phyloP scores from a whole-genome alignment of 768 basidiomycete species.

The Trametes cingulata region DNA sequence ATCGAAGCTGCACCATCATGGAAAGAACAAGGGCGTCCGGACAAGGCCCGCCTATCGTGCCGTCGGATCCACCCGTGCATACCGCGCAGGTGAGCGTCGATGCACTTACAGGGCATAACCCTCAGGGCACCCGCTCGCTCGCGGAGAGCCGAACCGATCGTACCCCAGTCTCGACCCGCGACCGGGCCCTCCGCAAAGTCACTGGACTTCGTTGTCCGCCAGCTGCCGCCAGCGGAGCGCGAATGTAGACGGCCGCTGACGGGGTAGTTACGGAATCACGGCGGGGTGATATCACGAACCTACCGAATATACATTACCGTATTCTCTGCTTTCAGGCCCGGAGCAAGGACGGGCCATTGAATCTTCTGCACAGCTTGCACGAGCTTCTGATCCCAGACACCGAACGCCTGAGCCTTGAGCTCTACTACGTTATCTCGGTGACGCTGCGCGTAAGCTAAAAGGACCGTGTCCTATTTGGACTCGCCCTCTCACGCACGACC shows the following conservation, averaged over 20 bases:
- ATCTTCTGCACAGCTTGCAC: slow-evolving; percentile 18
- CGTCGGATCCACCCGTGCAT: slow-evolving; percentile 2
- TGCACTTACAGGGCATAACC: slow-evolving; percentile 10
- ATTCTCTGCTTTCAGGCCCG: slow-evolving; percentile 11
- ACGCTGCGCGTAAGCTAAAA: slow-evolving; percentile 4
- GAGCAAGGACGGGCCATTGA: slow-evolving; percentile 10
- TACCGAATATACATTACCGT: slow-evolving; percentile 1
- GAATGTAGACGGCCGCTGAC: neutral
- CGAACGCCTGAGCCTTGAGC: slow-evolving; percentile 4
- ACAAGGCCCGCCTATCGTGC: slow-evolving; percentile 13
- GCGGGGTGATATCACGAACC: slow-evolving; percentile 9
- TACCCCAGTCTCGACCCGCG: slow-evolving; percentile 4
- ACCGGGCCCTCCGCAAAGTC: neutral
- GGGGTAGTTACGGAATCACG: slow-evolving; percentile 16
- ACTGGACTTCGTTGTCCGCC: neutral
- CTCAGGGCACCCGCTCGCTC: neutral
- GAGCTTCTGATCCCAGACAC: slow-evolving; percentile 17
- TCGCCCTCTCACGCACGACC: neutral
- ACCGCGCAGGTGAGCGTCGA: slow-evolving; percentile 7
- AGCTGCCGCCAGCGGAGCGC: slow-evolving; percentile 8
- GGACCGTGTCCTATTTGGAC: neutral
- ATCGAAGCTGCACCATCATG: neutral
- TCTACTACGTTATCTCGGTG: slow-evolving; percentile 9
- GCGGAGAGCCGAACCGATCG: slow-evolving; percentile 11
- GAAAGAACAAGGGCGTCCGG: slow-evolving; percentile 6